phyloP scores from a whole-genome alignment of 1,284 basidiomycete genomes.

The Trichosporon ovoides region DNA sequence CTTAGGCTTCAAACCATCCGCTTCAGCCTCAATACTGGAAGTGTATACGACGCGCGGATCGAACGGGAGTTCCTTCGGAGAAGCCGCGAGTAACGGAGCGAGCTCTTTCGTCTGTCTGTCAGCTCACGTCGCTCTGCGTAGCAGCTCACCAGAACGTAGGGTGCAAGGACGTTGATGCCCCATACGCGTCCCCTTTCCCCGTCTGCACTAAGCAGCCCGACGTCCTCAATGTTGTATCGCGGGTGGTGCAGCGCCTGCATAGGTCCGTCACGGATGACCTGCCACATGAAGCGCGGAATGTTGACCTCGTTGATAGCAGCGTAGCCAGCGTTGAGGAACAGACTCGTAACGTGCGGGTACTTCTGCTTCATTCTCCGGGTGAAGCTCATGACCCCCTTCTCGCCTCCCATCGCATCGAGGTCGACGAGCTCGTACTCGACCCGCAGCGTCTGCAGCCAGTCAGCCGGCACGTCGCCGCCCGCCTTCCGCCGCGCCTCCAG shows the following conservation, averaged over 20 bases:
- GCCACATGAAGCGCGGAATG: constrained; percentile 54
- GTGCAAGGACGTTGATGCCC: constrained; percentile 80
- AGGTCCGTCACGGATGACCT: constrained; percentile 52
- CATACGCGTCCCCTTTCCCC: constrained; percentile 76
- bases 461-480: constrained; percentile 46
- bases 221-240: constrained; percentile 58
- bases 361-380: constrained; percentile 55
- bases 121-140: not conserved
- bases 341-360: constrained; percentile 63
- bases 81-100: constrained; percentile 34
- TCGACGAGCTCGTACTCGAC: constrained; percentile 64
- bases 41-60: constrained; percentile 72
- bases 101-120: constrained; percentile 43
- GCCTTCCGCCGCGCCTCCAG: constrained; percentile 46
- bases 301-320: constrained; percentile 57
- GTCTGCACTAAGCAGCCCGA: constrained; percentile 57
- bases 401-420: constrained; percentile 53
- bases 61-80: constrained; percentile 38
- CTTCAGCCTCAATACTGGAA: constrained; percentile 64
- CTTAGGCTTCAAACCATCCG: constrained; percentile 55
- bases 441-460: constrained; percentile 59
- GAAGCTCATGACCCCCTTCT: constrained; percentile 63
- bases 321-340: constrained; percentile 77
- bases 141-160: constrained; percentile 67
- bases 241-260: constrained; percentile 57